phyloP scores from a whole-genome alignment of 345 rosid species.

The Aethionema arabicum region DNA sequence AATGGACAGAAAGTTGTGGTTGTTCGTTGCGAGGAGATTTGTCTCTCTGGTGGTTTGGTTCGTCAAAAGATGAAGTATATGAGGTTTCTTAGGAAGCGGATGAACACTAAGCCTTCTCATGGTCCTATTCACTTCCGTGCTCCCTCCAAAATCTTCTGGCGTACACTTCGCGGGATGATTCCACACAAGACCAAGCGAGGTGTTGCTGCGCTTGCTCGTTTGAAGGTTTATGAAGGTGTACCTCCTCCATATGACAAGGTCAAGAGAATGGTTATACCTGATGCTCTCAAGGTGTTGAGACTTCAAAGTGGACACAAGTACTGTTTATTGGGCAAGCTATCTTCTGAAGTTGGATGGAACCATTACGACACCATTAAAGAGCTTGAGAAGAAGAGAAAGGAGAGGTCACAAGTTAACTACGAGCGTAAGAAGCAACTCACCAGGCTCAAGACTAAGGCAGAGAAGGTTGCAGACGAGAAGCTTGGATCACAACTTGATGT shows the following conservation, averaged over 20 bases:
- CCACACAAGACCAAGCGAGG: constrained; percentile 72
- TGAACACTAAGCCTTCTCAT: constrained; percentile 91
- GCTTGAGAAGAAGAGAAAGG: constrained; percentile 73
- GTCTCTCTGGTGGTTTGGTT: constrained; percentile 69
- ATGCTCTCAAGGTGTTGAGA: constrained; percentile 75
- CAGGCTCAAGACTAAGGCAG: constrained; percentile 76
- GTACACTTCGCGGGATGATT: constrained; percentile 72
- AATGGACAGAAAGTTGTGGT: constrained; percentile 72
- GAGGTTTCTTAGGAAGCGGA: constrained; percentile 73
- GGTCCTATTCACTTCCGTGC: constrained; percentile 84
- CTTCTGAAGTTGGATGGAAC: constrained; percentile 76
- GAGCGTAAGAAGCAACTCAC: constrained; percentile 68
- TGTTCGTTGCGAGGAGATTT: constrained; percentile 71
- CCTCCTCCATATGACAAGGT: constrained; percentile 66
- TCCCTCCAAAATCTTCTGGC: constrained; percentile 79
- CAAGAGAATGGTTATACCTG: constrained; percentile 71
- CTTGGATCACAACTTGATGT: constrained; percentile 56
- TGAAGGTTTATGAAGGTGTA: constrained; percentile 62
- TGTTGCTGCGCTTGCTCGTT: constrained; percentile 53
- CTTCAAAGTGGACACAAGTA: constrained; percentile 67
- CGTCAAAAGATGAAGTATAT: constrained; percentile 77
- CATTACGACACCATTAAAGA: constrained; percentile 65
- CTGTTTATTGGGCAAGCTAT: constrained; percentile 56
- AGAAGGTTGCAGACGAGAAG: constrained; percentile 61
- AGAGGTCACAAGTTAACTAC: constrained; percentile 49